Base-by-base conservation (phyloP, 306 rosid genomes). In the Hippophae gyantsensis region DNA sequence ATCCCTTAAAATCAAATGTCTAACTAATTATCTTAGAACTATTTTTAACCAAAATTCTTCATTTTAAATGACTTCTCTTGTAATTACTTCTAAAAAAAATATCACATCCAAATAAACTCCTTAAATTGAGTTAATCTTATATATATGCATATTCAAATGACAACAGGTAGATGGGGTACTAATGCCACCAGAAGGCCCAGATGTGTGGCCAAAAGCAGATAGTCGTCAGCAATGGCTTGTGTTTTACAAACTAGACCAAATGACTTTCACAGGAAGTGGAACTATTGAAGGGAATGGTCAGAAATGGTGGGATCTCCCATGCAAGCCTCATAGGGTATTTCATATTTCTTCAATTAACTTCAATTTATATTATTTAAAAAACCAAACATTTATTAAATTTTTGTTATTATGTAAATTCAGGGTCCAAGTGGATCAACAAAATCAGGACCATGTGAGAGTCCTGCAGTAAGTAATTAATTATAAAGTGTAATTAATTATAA, bases 271-370 rank as follows among this genome's bases (percentile, higher is more conserved):
- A 27, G 99, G 99, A 12, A 82, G 66, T n/a, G 99, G 99, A 72
- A 88, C 71, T 61, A 80, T 93, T 49, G 90, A 93, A 82, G 99
- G 99, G 54, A 93, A 87, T 55, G 99, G 99, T 5, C 95, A 84
- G 51, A 75, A 84, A 48, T 93, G 99, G 97, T 93, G 99, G 99
- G 94, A 82, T 9, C 85, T 93, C 52, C 95, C 99, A 38, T 93
- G 99, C 81, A 93, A 93, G 70, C 99, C 99, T 71, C 99, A 93
- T 68, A 60, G 93, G 95, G 99, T 93, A 78, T 61, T 62, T 55
- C 12, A 8, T 26, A 6, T 40, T 12, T 57, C 45, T 42, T 50
- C 7, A 8, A 51, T 32, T 6, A 50, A 42, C 65, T 41, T 52
- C 47, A 48, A 54, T 26, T 10, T 12, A 45, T 13, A 9, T 10